These are phyloP conservation scores for Mortierella hygrophila DNA, from an alignment of 192 early-diverging fungal genomes.

Conservation along the genomic window DNA sequence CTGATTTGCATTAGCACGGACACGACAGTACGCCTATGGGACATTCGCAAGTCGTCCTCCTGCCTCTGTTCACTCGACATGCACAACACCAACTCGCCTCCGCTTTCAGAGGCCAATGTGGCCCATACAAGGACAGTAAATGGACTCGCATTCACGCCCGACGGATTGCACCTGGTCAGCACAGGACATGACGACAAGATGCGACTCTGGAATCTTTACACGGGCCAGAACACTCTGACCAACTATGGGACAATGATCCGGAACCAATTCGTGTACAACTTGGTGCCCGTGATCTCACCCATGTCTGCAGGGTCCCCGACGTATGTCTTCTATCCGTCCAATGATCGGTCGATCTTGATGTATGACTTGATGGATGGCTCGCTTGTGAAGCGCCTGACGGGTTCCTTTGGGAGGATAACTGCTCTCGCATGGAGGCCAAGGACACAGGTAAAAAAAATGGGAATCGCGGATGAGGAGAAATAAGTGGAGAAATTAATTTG, in stretches of 20 bases:
- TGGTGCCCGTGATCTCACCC: conserved; percentile 42
- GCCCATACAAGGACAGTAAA: conserved; percentile 73
- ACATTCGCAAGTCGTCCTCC: conserved; percentile 81
- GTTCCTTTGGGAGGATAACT: conserved; percentile 71
- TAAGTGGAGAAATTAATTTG: neutral
- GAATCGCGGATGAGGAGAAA: neutral
- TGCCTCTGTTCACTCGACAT: conserved; percentile 73
- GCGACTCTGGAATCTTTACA: conserved; percentile 74
- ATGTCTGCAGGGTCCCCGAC: conserved; percentile 54
- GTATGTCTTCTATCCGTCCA: conserved; percentile 71
- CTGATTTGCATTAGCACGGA: conserved; percentile 61
- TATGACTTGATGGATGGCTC: conserved; percentile 71
- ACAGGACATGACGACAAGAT: conserved; percentile 71
- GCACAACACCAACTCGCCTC: conserved; percentile 62
- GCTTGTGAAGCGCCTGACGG: conserved; percentile 65
- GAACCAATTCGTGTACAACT: conserved; percentile 36
- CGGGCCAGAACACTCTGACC: conserved; percentile 66
- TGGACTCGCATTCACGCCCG: conserved; percentile 74
- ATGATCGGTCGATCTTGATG: conserved; percentile 65
- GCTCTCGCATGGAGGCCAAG: conserved; percentile 70
- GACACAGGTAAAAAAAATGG: conserved; percentile 44
- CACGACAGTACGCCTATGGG: conserved; percentile 83
- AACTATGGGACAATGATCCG: conserved; percentile 46
- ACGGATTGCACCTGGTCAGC: conserved; percentile 71
- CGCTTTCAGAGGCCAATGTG: conserved; percentile 46